Base-by-base conservation (phyloP, 768 basidiomycete genomes). In the Lactarius tabidus region DNA sequence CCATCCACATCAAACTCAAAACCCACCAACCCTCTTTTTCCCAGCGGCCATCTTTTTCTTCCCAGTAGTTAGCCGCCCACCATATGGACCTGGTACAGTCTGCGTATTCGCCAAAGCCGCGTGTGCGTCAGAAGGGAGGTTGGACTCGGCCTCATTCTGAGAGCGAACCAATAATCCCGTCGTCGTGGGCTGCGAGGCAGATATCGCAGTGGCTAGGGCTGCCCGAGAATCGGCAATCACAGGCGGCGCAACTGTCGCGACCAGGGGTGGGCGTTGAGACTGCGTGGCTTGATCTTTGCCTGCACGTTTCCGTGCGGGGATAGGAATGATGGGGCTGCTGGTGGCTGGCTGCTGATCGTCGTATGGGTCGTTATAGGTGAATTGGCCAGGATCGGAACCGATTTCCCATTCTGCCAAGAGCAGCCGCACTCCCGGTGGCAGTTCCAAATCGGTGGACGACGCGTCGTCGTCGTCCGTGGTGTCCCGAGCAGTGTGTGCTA, bases 11-110 rank as follows among this genome's bases (percentile, higher is more conserved):
- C 31, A 48, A 28, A 23, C 59, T 82, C 75, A 93, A 72, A 93
- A 93, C 8, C 91, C 91, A 12, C 89, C 89, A 48, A 91, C 53
- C 35, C 91, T 79, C 75, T 88, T 92, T 78, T 87, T 90, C 23
- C 68, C 56, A 1, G 31, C 12, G 0, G 33, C 73, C 33, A 75
- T 63, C 73, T 85, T 88, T 77, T 86, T 87, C 76, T 82, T 89
- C 7, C 68, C 64, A 28, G 80, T 18, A 54, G 41, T 20, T 14
- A 31, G 81, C 48, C 88, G 81, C 31, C 88, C 89, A 38, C 90
- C 91, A 75, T 85, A 85, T 0, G 80, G 83, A 3, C 91, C 91
- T 4, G 90, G 84, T 12, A 91, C 73, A 14, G 86, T 75, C 72
- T 93, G 91, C 2, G 91, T 93, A 67, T 83, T 91, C 43, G 79